Evolutionary conservation across 2,329 filamentous ascomycete genomes (phyloP), one percentile per base, ranked within the genome.

Genomic region (Aspergillus fijiensis): DNA sequence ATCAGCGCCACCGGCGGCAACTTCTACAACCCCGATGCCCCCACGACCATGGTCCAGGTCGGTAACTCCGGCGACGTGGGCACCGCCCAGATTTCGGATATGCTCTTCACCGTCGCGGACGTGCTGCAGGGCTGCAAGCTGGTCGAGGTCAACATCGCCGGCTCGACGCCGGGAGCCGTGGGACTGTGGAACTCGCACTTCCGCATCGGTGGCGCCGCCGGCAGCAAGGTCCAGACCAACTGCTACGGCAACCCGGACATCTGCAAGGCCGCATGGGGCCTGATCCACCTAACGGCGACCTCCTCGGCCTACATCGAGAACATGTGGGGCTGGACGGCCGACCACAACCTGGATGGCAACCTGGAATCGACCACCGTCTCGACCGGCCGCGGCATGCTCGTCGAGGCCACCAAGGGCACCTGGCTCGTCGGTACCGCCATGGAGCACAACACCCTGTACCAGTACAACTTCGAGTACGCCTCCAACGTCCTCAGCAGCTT

Each of bases 241-340:
- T 82, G 81, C 58, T 63, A 58, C 1, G 60, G 59, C 23, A 52
- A 73, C 47, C 69, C 76, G 0, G 67, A 63, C 12, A 59, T 69
- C 50, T 84, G 82, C 70, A 80, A 79, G 68, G 81, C 79, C 0
- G 80, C 81, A 1, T 82, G 77, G 59, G 69, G 79, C 3, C 70
- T 83, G 55, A 69, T 87, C 33, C 83, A 87, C 65, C 72, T 86
- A 10, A 79, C 79, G 0, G 60, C 70, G 7, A 73, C 72, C 0
- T 78, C 79, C 0, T 79, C 78, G 0, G 79, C 79, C 7, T 85
- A 85, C 64, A 76, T 85, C 51, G 83, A 86, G 67, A 84, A 85
- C 67, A 72, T 80, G 60, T 79, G 80, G 80, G 70, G 76, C 23
- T 82, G 80, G 80, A 81, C 76, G 16, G 76, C 78, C 14, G 67